Evolutionary conservation across 139 green algal genomes (phyloP), one percentile per base, ranked within the genome.

Genomic region (Chara braunii): DNA sequence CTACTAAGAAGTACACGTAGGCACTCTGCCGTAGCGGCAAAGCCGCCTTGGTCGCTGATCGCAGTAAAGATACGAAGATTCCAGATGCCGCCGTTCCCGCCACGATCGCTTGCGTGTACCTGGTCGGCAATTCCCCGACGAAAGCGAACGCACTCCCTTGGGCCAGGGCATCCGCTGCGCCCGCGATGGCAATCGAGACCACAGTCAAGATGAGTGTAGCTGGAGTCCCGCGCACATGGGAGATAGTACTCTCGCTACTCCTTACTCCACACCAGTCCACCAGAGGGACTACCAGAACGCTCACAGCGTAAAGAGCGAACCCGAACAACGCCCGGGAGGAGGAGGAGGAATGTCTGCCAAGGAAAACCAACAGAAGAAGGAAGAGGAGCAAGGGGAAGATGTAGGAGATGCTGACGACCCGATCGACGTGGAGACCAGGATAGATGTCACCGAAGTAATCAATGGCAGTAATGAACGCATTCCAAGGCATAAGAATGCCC

Each of bases 401-500:
- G 78, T 83, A 83, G n/a, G 44, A n/a, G 26, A 79, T 56, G 9
- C 14, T 23, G 53, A 83, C 81, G n/a, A 82, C 18, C n/a, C 44
- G 26, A 12, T 82, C 78, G 40, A 83, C 40, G 68, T 84, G 68
- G 22, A n/a, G 24, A 1, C 28, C 45, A 0, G 78, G 78, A 52
- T 84, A 83, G 22, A 78, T 36, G 2, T n/a, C 3, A 18, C 50
- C 56, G 43, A 84, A 84, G 75, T 84, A 84, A 51, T 84, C 78
- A 3, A 78, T 64, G 30, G 75, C 78, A 9, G 75, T 84, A 51
- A 84, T 84, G 69, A 78, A 80, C 24, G 62, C 42, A 51, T 84
- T 84, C 68, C 68, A 84, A 12, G 76, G 78, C 14, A 83, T 55
- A 3, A 84, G 62, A 34, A 84, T 45, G 22, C 74, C 77, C 7